Conservation (phyloP, 192 early-diverging fungal species). For the Dissophora ornata region DNA sequence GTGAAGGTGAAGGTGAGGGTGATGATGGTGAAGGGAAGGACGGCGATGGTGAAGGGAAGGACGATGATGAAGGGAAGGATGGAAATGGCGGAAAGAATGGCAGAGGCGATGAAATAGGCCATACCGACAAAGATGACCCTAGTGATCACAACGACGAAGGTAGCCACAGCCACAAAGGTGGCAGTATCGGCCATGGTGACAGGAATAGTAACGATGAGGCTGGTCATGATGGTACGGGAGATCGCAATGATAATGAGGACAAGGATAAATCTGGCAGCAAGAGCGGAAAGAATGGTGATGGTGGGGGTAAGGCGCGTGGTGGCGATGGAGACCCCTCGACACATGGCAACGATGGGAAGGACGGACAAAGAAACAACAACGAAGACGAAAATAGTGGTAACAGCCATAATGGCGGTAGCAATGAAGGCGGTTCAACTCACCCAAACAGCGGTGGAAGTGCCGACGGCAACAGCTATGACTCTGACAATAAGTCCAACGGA, state of each 20-base stretch:
- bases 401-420: not conserved
- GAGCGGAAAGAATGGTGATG: not conserved
- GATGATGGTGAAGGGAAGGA: not conserved
- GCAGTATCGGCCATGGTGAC: too few species aligned
- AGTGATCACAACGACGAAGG: too few species aligned
- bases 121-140: too few species aligned
- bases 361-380: not conserved
- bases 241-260: too few species aligned
- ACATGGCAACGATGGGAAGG: not conserved
- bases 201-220: too few species aligned
- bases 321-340: too few species aligned
- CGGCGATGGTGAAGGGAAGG: not conserved
- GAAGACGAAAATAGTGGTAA: not conserved
- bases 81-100: not conserved
- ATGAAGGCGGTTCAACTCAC: too few species aligned
- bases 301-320: not conserved
- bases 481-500: too few species aligned
- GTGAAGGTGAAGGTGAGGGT: not conserved
- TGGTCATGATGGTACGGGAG: too few species aligned
- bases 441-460: too few species aligned
- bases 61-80: not conserved
- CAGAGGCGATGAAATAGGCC: too few species aligned
- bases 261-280: not conserved
- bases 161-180: too few species aligned
- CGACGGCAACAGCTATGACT: not conserved